A percentile compares a stretch with the other conserved stretches of the same genome.
Evolutionary conservation across 1,284 basidiomycete species (phyloP).

Genomic region (Irpex sp.): DNA sequence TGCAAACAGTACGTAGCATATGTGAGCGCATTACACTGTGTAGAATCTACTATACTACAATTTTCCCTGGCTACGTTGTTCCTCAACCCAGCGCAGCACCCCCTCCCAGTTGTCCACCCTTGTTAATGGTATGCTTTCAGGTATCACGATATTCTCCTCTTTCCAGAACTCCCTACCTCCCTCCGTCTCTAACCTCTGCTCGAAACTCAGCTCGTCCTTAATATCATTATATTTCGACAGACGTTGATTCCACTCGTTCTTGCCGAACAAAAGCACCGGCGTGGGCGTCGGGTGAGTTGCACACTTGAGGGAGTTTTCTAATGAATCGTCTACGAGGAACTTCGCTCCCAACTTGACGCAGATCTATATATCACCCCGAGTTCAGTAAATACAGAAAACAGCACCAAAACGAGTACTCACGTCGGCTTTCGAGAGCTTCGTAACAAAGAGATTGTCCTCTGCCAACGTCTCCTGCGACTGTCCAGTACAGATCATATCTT

Average conservation of each 20-base stretch:
- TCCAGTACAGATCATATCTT: constrained; percentile 70
- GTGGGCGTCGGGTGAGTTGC: constrained; percentile 31
- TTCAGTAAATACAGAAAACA: neutral
- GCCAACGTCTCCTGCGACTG: constrained; percentile 55
- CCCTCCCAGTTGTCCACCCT: constrained; percentile 54
- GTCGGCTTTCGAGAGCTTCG: constrained; percentile 65
- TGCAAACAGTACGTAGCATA: no score
- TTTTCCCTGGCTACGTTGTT: constrained; percentile 27
- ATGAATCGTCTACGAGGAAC: constrained; percentile 73
- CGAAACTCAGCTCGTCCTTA: constrained; percentile 52
- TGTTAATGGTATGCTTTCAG: constrained; percentile 37
- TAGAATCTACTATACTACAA: constrained; percentile 1
- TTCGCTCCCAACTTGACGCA: constrained; percentile 58
- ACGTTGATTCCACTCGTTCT: constrained; percentile 70
- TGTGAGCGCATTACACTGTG: neutral
- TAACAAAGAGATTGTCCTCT: constrained; percentile 45
- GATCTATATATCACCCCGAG: constrained; percentile 34
- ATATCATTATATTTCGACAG: constrained; percentile 39
- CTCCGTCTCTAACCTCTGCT: constrained; percentile 44
- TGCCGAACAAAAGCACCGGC: constrained; percentile 70
- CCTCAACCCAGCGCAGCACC: constrained; percentile 43
- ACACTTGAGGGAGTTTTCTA: constrained; percentile 69
- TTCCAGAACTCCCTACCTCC: constrained; percentile 52
- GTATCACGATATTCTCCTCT: constrained; percentile 42
- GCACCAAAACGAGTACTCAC: constrained; percentile 29